Conservation (phyloP, 495 filamentous ascomycete species). For the Aspergillus conjunctus region DNA sequence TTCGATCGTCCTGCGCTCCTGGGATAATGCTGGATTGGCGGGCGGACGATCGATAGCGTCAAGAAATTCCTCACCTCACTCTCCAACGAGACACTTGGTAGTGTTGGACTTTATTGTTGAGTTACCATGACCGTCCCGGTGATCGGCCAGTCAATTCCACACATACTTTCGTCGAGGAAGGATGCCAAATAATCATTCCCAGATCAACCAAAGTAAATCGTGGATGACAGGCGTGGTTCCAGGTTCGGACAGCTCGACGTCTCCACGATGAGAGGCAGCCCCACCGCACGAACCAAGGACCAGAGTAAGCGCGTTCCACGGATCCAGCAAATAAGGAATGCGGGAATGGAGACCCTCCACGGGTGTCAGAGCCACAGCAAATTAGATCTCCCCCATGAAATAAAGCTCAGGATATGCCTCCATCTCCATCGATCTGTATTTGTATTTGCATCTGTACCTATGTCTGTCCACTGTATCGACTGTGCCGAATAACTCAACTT, state of each 20-base stretch:
- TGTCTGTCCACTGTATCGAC: neutral
- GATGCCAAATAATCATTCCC: no score
- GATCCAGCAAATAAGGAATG: constrained; percentile 12
- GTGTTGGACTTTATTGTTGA: no score
- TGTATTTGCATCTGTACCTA: neutral
- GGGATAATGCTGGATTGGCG: constrained; percentile 29
- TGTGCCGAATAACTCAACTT: neutral
- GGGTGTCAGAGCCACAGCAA: no score
- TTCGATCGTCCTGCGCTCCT: constrained; percentile 31
- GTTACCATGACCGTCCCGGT: no score
- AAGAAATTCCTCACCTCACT: no score
- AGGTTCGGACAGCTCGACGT: constrained; percentile 28
- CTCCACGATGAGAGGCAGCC: constrained; percentile 26
- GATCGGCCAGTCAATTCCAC: no score
- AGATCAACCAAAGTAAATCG: no score
- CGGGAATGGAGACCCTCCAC: no score
- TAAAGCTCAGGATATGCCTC: no score
- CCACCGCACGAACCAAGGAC: constrained; percentile 21
- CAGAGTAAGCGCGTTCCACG: constrained; percentile 16
- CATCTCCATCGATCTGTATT: neutral
- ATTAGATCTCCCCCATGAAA: no score
- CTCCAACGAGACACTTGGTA: no score
- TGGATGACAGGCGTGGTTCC: constrained; percentile 28
- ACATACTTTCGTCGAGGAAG: no score
- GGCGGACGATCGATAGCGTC: constrained; percentile 14